phyloP scores from a whole-genome alignment of 306 rosid species.

The Neltuma alba region DNA sequence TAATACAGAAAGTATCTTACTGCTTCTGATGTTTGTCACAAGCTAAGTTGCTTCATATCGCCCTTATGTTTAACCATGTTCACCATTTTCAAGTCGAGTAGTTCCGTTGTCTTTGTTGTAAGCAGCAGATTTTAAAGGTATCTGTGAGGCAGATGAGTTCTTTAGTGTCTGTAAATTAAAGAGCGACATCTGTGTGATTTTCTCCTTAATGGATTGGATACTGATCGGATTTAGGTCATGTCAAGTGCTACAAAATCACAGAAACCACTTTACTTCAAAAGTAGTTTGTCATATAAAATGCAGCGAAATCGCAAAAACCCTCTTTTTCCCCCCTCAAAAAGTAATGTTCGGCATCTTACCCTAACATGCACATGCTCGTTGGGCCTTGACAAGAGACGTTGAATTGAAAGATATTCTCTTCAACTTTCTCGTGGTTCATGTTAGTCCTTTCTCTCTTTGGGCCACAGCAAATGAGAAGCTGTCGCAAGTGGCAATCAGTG shows the following conservation, averaged over 20 bases:
- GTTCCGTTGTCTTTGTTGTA: not conserved
- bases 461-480: not conserved
- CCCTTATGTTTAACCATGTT: not conserved
- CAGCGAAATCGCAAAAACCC: not conserved
- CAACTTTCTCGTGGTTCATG: not conserved
- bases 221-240: not conserved
- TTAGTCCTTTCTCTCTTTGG: not conserved
- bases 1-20: conserved; percentile 23
- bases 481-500: not conserved
- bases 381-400: not conserved
- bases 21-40: conserved; percentile 11
- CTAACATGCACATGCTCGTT: not conserved
- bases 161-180: not conserved
- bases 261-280: not conserved
- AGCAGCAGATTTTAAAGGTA: not conserved
- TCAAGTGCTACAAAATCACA: not conserved
- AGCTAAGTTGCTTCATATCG: not conserved
- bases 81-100: too few relatives aligned
- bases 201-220: not conserved
- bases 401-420: not conserved
- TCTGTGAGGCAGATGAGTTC: not conserved
- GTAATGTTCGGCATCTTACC: not conserved
- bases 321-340: not conserved
- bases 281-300: not conserved
- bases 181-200: not conserved